Evolutionary conservation across 768 basidiomycete species (phyloP), one percentile per base, ranked within the genome.

Genomic region (Boletus reticuloceps): DNA sequence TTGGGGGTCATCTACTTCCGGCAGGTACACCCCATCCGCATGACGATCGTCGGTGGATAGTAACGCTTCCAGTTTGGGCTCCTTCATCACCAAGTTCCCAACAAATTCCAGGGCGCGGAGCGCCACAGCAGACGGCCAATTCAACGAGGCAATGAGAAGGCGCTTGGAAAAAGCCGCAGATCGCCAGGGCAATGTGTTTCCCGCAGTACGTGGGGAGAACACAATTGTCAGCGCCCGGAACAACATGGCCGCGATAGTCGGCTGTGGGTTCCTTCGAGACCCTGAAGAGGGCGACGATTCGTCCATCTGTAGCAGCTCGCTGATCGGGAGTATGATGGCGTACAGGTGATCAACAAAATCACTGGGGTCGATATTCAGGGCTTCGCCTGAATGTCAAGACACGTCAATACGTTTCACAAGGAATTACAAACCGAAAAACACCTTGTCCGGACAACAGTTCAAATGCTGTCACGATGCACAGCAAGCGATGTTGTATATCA

Each of bases 401-500:
- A 51, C 47, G 43, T 61, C 27, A 56, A 45, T 48, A 22, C 8
- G 11, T 49, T 54, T 55, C 54, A 38, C 53, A 43, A 57, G 54
- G 29, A 31, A 55, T 58, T 53, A 17, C 31, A 38, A 51, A 43
- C 42, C 19, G 54, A 41, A 53, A 54, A 60, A 63, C 55, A 85
- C 96, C 97, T 84, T 99, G 97, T 27, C 97, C 97, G 13, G 91
- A 90, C 40, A 98, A 82, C 46, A 99, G 83, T 66, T 98, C 94
- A 65, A 98, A 98, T n/a, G 96, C 97, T 39, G 97, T 97, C 55
- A 91, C 85, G 64, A 98, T 92, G 64, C 92, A 97, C 58, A 87
- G 75, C 55, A 99, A 76, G 60, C 82, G 83, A 61, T 81, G 82
- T 57, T 78, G 82, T 51, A 84, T 72, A 45, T 77, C 72, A 41